A percentile compares a stretch with the other conserved stretches of the same genome.
phyloP scores from a whole-genome alignment of 2,329 filamentous ascomycete genomes.

The Dothideomycetes sp. region DNA sequence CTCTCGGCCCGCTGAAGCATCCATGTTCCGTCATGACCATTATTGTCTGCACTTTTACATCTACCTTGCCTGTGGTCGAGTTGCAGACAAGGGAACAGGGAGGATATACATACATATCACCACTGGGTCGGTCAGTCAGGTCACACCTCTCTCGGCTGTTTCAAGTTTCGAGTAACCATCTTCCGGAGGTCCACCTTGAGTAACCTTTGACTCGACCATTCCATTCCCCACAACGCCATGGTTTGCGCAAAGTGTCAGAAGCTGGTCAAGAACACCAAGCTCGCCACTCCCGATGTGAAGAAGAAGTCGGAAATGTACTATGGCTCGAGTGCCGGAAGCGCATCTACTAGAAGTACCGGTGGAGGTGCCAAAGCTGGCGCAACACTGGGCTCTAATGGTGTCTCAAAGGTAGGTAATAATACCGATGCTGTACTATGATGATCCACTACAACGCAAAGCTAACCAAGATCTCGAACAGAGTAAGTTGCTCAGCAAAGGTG shows the following conservation, averaged over 20 bases:
- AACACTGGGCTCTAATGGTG: conserved; percentile 46
- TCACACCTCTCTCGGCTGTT: no score
- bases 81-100: no score
- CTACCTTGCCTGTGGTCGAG: background rate
- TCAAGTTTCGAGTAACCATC: no score
- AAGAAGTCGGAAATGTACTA: conserved; percentile 58
- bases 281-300: conserved; percentile 55
- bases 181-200: no score
- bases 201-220: no score
- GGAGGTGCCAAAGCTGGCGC: conserved; percentile 33
- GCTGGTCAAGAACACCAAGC: conserved; percentile 46
- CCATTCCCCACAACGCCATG: conserved; percentile 29
- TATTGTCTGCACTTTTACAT: no score
- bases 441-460: no score
- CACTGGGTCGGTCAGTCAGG: no score
- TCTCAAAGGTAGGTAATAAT: conserved; percentile 49
- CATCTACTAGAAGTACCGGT: conserved; percentile 23
- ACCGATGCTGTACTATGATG: no score
- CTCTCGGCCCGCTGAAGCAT: no score
- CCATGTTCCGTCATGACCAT: no score
- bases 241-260: conserved; percentile 56
- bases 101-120: no score
- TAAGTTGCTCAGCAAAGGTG: conserved; percentile 52
- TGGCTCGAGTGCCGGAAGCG: conserved; percentile 38
- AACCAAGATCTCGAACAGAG: conserved; percentile 30